Conservation (phyloP, 768 basidiomycete species). For the Lyophyllum shimeji region DNA sequence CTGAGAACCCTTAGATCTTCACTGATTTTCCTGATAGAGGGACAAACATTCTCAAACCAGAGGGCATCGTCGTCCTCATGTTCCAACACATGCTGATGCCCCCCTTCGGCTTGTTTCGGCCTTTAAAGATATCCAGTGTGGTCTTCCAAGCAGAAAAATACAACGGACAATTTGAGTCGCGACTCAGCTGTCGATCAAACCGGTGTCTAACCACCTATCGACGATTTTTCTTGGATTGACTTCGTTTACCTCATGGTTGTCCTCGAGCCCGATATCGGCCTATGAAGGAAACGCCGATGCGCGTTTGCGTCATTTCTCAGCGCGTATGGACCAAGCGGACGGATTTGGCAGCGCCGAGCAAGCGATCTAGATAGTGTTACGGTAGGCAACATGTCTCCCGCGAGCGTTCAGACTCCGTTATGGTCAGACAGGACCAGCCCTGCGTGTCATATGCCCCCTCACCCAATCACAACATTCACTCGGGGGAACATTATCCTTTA, state of each 20-base stretch:
- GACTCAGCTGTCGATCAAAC: not conserved
- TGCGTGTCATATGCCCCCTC: not conserved
- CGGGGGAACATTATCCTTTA: not conserved
- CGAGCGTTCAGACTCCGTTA: slow-evolving; percentile 12
- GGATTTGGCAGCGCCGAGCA: not conserved
- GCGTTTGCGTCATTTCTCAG: not conserved
- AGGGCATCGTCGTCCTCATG: slow-evolving; percentile 32
- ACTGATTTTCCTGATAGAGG: slow-evolving; percentile 21
- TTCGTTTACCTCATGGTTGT: slow-evolving; percentile 33
- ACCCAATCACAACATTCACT: not conserved
- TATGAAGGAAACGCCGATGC: not conserved
- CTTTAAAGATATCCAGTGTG: slow-evolving; percentile 1
- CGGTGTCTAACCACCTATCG: not conserved
- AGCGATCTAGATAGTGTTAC: not conserved
- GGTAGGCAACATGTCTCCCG: slow-evolving; percentile 12
- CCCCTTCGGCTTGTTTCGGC: slow-evolving; percentile 8
- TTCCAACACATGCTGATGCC: slow-evolving; percentile 39
- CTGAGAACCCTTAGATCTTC: slow-evolving; percentile 20
- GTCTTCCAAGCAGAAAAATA: slow-evolving; percentile 13
- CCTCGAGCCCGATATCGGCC: slow-evolving; percentile 4
- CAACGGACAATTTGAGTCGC: not conserved
- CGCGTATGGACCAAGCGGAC: not conserved
- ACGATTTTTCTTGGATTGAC: not conserved
- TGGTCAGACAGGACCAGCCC: not conserved
- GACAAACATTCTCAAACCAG: slow-evolving; percentile 11